Evolutionary conservation across 2,329 filamentous ascomycete genomes (phyloP), one percentile per base, ranked within the genome.

Genomic region (Botrytis byssoidea): DNA sequence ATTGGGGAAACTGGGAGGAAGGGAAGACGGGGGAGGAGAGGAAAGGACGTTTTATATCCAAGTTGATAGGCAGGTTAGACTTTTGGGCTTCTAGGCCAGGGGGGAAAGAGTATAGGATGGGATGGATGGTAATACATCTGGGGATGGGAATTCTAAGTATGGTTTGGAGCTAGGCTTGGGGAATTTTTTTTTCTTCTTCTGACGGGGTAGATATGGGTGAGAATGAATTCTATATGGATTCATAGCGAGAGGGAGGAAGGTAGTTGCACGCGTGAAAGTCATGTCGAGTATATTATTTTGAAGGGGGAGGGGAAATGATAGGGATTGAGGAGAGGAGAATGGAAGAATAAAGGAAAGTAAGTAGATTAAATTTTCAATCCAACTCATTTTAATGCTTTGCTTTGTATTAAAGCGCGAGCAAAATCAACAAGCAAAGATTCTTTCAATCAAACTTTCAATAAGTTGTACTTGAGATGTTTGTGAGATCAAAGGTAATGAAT

Each of bases 161-260:
- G 65, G 65, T 68, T 55, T 55, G 65, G 65, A 55, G 65, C 32
- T 68, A 29, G 65, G 46, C 46, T 68, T 68, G 65, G 44, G 44
- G 46, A 29, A 68, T 42, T 46, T 20, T 35, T 65, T 40, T 32
- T 32, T 29, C 35, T 51, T 51, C 37, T 40, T 20, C 18, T 55
- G 35, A 35, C 14, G 10, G 65, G 16, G 32, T 35, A 37, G 32
- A 10, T 40, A 18, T 51, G 48, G 48, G n/a, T n/a, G 25, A n/a
- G 48, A 6, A n/a, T 1, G 46, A 9, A 48, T 48, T 48, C 20
- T 48, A 22, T 48, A 25, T 48, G n/a, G 51, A 18, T 40, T 42
- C 22, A 29, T 29, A 7, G 37, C 14, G 16, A 29, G 16, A 5
- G 35, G n/a, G 32, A 16, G 35, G 22, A n/a, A 16, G 12, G 6